Percentiles rank a stretch among this genome's conserved stretches.
Evolutionary conservation across 768 basidiomycete species (phyloP).

Genomic region (Xanthoconium purpureum): DNA sequence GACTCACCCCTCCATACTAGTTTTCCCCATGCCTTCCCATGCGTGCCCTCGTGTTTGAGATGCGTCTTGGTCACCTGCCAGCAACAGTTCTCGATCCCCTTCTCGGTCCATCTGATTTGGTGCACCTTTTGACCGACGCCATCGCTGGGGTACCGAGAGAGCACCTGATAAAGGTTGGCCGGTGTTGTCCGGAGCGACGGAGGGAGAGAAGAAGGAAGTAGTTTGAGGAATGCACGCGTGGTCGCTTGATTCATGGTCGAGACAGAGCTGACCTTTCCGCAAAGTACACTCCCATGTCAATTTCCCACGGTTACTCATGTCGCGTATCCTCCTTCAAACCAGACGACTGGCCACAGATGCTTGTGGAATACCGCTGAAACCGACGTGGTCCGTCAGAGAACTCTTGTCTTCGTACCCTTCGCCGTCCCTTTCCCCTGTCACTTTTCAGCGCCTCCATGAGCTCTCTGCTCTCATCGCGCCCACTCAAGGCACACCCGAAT

Average conservation of each 20-base stretch:
- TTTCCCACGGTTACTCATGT: conserved; percentile 1
- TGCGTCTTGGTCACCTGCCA: conserved; percentile 72
- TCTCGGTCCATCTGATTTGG: conserved; percentile 71
- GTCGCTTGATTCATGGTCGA: conserved; percentile 26
- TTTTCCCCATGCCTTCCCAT: conserved; percentile 83
- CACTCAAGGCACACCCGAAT: conserved; percentile 50
- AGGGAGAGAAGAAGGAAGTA: conserved; percentile 58
- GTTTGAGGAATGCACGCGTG: conserved; percentile 43
- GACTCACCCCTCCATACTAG: conserved; percentile 74
- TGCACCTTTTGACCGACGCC: conserved; percentile 67
- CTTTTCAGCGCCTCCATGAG: conserved; percentile 62
- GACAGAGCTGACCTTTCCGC: neutral
- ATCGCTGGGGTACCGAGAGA: conserved; percentile 64
- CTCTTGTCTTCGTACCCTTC: conserved; percentile 75
- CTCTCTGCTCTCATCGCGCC: conserved; percentile 75
- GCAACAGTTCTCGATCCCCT: conserved; percentile 63
- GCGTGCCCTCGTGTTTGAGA: conserved; percentile 69
- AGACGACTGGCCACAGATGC: conserved; percentile 43
- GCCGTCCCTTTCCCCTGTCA: conserved; percentile 55
- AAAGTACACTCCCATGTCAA: conserved; percentile 11
- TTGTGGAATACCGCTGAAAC: conserved; percentile 59
- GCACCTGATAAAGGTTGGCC: conserved; percentile 68
- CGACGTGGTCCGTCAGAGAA: conserved; percentile 79
- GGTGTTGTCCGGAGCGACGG: conserved; percentile 55
- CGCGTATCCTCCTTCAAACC: conserved; percentile 1